Evolutionary conservation across 2,329 filamentous ascomycete genomes (phyloP).

Genomic region (Paraphoma sp.): DNA sequence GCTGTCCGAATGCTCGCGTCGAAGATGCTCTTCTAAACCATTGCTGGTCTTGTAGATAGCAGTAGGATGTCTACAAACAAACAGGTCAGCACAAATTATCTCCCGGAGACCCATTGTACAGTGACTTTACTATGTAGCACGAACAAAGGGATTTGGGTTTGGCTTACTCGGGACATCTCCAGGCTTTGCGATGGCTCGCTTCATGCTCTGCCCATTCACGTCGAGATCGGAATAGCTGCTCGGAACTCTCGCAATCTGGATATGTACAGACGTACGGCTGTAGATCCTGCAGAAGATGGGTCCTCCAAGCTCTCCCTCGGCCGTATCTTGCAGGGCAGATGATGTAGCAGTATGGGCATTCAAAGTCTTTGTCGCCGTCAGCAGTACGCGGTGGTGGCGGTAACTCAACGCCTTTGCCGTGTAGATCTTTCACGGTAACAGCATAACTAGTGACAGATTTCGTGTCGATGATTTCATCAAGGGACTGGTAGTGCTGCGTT

Average conservation of each 20-base stretch:
- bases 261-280: conserved; percentile 49
- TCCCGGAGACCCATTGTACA: no score
- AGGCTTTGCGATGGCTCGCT: conserved; percentile 44
- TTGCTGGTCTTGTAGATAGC: conserved; percentile 33
- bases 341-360: conserved; percentile 49
- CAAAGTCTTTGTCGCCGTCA: conserved; percentile 44
- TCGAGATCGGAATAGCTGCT: conserved; percentile 45
- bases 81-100: no score
- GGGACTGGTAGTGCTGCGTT: conserved; percentile 44
- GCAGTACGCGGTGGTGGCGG: conserved; percentile 42
- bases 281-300: conserved; percentile 45
- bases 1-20: conserved; percentile 33
- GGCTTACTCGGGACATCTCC: conserved; percentile 40
- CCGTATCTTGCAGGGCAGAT: conserved; percentile 48
- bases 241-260: conserved; percentile 30
- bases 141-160: no score
- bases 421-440: conserved; percentile 43
- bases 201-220: conserved; percentile 48
- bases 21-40: conserved; percentile 40
- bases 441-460: conserved; percentile 47
- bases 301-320: conserved; percentile 41
- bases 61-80: conserved; percentile 19
- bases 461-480: conserved; percentile 45
- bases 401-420: conserved; percentile 40
- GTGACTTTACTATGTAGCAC: no score